phyloP scores from a whole-genome alignment of 164 flowering plant species.

The Aristolochia californica region DNA sequence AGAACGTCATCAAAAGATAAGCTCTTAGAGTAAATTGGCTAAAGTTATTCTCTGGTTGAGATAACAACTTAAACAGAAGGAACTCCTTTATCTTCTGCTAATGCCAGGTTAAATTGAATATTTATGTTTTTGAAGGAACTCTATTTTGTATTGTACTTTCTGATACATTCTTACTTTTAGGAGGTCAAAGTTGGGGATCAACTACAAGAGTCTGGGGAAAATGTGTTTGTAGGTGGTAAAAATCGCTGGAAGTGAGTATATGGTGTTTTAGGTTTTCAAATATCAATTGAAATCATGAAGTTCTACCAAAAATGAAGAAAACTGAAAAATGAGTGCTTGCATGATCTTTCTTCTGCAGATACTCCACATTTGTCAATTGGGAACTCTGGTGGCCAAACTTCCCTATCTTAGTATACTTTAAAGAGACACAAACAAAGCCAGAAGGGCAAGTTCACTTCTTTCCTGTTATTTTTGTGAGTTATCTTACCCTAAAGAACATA shows the following conservation, averaged over 20 bases:
- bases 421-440: conserved; percentile 88
- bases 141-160: too few species aligned
- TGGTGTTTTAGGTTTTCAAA: not conserved
- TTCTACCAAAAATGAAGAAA: not conserved
- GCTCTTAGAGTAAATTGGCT: too few species aligned
- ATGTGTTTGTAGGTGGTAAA: conserved; percentile 88
- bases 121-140: too few species aligned
- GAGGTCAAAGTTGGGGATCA: conserved; percentile 83
- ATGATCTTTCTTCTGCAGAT: conserved; percentile 27
- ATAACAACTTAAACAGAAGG: too few species aligned
- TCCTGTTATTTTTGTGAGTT: conserved; percentile 87
- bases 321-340: not conserved
- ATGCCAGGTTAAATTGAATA: too few species aligned
- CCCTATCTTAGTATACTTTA: conserved; percentile 83
- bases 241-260: conserved; percentile 91
- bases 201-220: conserved; percentile 81
- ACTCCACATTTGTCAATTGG: conserved; percentile 90
- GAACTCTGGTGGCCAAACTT: conserved; percentile 97
- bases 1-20: not conserved
- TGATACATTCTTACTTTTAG: conserved; percentile 18
- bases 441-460: conserved; percentile 96
- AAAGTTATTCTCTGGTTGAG: too few species aligned
- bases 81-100: too few species aligned
- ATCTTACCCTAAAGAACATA: not conserved
- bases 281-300: not conserved